Base-by-base conservation (phyloP, 1,284 basidiomycete species). In the Moesziomyces parantarcticus region DNA sequence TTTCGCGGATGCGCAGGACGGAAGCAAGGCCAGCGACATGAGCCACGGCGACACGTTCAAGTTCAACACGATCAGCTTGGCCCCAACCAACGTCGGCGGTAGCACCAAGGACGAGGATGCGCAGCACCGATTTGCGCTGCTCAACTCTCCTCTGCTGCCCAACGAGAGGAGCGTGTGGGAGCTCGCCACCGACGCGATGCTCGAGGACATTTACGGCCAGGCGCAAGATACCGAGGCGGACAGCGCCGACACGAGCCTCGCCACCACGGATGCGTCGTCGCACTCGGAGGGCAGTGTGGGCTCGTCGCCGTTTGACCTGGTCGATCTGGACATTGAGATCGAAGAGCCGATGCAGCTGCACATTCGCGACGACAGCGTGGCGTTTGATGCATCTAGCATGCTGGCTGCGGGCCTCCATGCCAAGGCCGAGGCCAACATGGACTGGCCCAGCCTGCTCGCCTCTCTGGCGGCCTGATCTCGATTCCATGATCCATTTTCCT, bases 271-370 rank as follows among this genome's bases (percentile, higher is more conserved):
- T n/a, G 29, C n/a, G 4, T 49, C 55, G 20, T 50, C 62, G 9
- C 46, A 58, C 40, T 16, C 40, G 22, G 59, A 61, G 21, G 46
- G 34, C 21, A 68, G 65, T 36, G 53, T 56, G n/a, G 57, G 60
- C 50, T 66, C 69, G n/a, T 62, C 69, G 49, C 65, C 70, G 6
- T 73, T 73, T 22, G 70, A 73, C 50, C 58, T 73, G 1, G 65
- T 73, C 48, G 70, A 73, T 25, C 52, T 73, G 36, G 70, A 73
- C 41, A 73, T 73, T 41, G 70, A 73, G 61, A 68, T 73, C 44
- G 70, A 73, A 41, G 61, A 73, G 65, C 70, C 70, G 1, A 29
- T 60, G n/a, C 64, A 73, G 40, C 52, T 72, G 44, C 50, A 56
- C 44, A 58, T 66, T 47, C 63, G 63, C 10, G 58, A 58, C 10